Evolutionary conservation across 495 filamentous ascomycete genomes (phyloP).

Genomic region (Aspergillus cristatus): DNA sequence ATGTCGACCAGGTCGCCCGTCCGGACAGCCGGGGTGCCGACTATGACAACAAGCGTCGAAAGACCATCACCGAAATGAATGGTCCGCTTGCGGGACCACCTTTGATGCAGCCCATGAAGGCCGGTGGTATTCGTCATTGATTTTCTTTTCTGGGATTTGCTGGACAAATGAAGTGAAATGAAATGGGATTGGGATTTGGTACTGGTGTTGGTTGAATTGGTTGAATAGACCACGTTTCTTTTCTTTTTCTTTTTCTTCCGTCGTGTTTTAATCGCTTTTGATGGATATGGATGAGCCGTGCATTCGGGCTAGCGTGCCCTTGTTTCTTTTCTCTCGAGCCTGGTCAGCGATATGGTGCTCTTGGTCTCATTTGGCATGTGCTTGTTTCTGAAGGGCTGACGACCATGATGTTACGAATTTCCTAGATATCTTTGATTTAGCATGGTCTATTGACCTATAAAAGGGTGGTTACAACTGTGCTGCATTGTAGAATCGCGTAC

Average conservation of each 20-base stretch:
- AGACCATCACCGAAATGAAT: slow-evolving; percentile 59
- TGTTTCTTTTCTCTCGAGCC: slow-evolving; percentile 9
- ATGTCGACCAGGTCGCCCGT: slow-evolving; percentile 61
- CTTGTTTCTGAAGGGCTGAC: slow-evolving; percentile 20
- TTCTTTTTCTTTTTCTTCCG: slow-evolving; percentile 13
- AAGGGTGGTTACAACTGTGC: too few species aligned
- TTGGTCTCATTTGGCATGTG: slow-evolving; percentile 15
- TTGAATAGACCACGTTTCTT: slow-evolving; percentile 2
- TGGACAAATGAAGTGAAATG: slow-evolving; percentile 1
- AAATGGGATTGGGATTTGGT: too few species aligned
- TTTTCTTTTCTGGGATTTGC: slow-evolving; percentile 9
- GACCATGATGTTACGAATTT: slow-evolving; percentile 45
- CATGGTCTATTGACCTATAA: too few species aligned
- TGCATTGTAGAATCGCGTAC: too few species aligned
- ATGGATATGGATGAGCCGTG: slow-evolving; percentile 1
- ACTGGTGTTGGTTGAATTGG: slow-evolving; percentile 10
- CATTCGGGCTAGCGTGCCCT: too few species aligned
- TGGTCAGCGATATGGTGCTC: slow-evolving; percentile 16
- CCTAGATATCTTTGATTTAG: slow-evolving; percentile 8
- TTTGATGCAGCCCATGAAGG: slow-evolving; percentile 37
- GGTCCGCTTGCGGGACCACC: slow-evolving; percentile 35
- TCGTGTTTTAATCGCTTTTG: slow-evolving; percentile 8
- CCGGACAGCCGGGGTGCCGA: slow-evolving; percentile 57
- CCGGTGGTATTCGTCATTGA: slow-evolving; percentile 30
- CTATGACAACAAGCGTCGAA: slow-evolving; percentile 72